Evolutionary conservation across 2,329 filamentous ascomycete genomes (phyloP).

Genomic region (Pseudocercospora fijiensis): DNA sequence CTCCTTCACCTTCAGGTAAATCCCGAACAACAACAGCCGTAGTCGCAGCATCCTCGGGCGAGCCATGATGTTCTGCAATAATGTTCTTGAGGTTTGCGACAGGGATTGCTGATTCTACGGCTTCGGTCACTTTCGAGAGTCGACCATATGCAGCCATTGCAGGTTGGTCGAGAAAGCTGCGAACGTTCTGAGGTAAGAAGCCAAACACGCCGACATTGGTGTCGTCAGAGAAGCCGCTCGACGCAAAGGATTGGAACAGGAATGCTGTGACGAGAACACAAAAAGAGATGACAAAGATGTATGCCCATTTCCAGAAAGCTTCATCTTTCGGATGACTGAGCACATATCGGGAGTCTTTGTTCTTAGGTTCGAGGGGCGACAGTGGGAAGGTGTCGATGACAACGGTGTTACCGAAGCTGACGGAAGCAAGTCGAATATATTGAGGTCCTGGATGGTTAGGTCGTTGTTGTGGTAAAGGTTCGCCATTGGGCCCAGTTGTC

Average conservation of each 20-base stretch:
- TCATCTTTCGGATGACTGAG: slow-evolving; percentile 60
- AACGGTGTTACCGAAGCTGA: slow-evolving; percentile 75
- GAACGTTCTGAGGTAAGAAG: slow-evolving; percentile 56
- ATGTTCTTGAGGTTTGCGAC: slow-evolving; percentile 14
- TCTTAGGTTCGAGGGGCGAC: slow-evolving; percentile 48
- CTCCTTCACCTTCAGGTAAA: slow-evolving; percentile 38
- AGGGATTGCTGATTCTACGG: slow-evolving; percentile 5
- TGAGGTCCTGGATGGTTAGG: slow-evolving; percentile 46
- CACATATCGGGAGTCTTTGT: slow-evolving; percentile 62
- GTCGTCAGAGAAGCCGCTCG: slow-evolving; percentile 20
- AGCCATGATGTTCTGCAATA: slow-evolving; percentile 24
- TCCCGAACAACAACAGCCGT: slow-evolving; percentile 43
- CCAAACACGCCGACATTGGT: slow-evolving; percentile 47
- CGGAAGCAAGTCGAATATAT: slow-evolving; percentile 74
- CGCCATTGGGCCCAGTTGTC: slow-evolving; percentile 29
- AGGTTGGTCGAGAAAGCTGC: slow-evolving; percentile 34
- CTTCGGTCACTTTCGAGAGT: slow-evolving; percentile 20
- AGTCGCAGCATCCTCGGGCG: slow-evolving; percentile 24
- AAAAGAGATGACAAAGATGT: slow-evolving; percentile 59
- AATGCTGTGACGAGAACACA: slow-evolving; percentile 63
- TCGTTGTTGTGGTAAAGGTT: slow-evolving; percentile 18
- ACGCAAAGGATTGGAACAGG: slow-evolving; percentile 64
- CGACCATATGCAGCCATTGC: slow-evolving; percentile 16
- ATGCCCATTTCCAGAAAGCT: slow-evolving; percentile 53
- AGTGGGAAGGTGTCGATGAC: slow-evolving; percentile 78